Evolutionary conservation across 2,329 filamentous ascomycete genomes (phyloP), one percentile per base, ranked within the genome.

Genomic region (Trichophyton benhamiae): DNA sequence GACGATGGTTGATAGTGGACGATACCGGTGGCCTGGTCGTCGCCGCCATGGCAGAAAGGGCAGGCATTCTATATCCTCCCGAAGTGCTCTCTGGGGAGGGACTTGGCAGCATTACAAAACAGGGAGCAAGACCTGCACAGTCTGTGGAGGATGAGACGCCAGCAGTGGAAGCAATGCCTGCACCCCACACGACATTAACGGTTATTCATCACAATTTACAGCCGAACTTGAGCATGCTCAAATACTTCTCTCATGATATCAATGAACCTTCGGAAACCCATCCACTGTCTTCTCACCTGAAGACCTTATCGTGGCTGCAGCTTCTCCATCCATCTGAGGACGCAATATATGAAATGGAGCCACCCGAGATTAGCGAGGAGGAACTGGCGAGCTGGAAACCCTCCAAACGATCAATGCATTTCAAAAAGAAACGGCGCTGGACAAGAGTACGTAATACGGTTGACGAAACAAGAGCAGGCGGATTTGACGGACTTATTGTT

Each of bases 281-380:
- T 71, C 92, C 94, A 0, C 83, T 99, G 9, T 82, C 87, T 72
- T 86, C 83, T 15, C 87, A 94, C 71, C 83, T 99, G 59, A 87
- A 92, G 68, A 84, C 87, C 3, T 79, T 97, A 33, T 92, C 89
- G 30, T 99, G 92, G 91, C 82, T 99, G 1, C 92, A 97, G 74
- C 83, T 99, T 3, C 77, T 96, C 15, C 81, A 87, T 25, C 94
- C 94, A 0, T 76, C 83, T 41, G 78, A 84, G 33, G 94, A 97
- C 72, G 80, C 82, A 0, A 83, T 87, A 3, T 96, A 95, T 74
- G 80, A 82, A 27, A 38, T 42, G 36, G 82, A 86, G 60, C 87
- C 90, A 0, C 78, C 83, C 0, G 71, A 76, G 0, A 78, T 86
- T 0, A 68, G 84, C 0, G 78, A 84, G 0, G 82, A 85, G 15